A percentile compares a stretch with the other conserved stretches of the same genome.
These are phyloP conservation scores for Cyclospora cayetanensis DNA, from an alignment of 169 alveolate species.

Conservation along the genomic window DNA sequence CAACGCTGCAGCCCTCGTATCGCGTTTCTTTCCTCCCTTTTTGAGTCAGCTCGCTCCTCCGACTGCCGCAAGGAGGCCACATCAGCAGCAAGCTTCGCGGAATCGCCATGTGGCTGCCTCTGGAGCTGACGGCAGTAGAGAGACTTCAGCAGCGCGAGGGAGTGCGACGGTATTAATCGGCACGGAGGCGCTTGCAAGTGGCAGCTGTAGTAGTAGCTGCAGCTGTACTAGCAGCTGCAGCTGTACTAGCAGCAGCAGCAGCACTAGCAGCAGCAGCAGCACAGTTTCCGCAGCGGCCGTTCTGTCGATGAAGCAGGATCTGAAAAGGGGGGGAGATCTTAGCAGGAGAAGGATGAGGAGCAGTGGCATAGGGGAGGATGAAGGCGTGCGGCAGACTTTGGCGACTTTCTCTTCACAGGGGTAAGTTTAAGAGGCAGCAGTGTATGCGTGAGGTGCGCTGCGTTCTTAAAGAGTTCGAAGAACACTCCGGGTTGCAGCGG, in stretches of 20 bases:
- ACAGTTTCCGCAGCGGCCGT: not conserved
- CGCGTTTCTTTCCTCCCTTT: conserved; percentile 42
- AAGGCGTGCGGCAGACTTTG: too few species aligned
- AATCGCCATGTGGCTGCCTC: not conserved
- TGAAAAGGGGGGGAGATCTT: too few species aligned
- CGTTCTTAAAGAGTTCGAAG: too few species aligned
- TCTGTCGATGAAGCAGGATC: too few species aligned
- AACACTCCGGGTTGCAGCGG: too few species aligned
- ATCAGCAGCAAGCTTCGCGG: conserved; percentile 4
- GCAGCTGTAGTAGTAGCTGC: conserved; percentile 18
- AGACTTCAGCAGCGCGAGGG: not conserved
- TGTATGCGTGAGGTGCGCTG: too few species aligned
- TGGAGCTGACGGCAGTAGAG: not conserved
- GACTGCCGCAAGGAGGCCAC: conserved; percentile 1
- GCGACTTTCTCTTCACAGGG: too few species aligned
- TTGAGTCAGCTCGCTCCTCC: conserved; percentile 47
- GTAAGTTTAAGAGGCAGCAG: too few species aligned
- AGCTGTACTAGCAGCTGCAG: not conserved
- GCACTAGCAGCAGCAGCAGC: conserved; percentile 26
- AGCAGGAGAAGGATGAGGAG: too few species aligned
- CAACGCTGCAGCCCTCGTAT: not conserved
- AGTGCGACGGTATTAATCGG: not conserved
- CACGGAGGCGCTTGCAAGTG: not conserved
- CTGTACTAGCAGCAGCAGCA: conserved; percentile 9
- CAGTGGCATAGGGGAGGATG: too few species aligned